Evolutionary conservation across 2,329 filamentous ascomycete species (phyloP), one percentile per base, ranked within the genome.

Genomic region (Malbranchea zuffiana): DNA sequence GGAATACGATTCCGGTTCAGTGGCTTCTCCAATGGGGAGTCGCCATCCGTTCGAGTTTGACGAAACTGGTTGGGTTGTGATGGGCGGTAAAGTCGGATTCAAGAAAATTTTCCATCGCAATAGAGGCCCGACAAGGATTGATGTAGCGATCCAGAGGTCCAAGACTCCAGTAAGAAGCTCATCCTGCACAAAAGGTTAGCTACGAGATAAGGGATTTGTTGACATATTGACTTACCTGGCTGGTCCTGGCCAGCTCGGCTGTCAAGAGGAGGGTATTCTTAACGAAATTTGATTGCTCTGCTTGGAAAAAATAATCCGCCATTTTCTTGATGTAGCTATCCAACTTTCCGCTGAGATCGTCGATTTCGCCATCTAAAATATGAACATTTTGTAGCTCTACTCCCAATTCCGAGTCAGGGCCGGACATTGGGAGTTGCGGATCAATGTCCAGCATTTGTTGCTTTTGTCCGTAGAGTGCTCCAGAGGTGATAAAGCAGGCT

Each of bases 111-210:
- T 63, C 62, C 68, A 69, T 32, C 57, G 56, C 16, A 69, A 45
- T 16, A 66, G 60, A 3, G 53, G 56, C 15, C 69, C 65, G n/a
- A 67, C 65, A 11, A 76, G 60, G 30, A 75, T 62, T 25, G 65
- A 62, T 5, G 72, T 75, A 10, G 66, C 64, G 19, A 69, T 62
- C 71, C 72, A 76, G 3, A 77, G 57, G 44, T 75, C 69, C 31
- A 75, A 53, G 2, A 65, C 64, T 28, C 69, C 66, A 12, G 63
- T 55, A 8, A 75, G 54, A 6, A 74, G 55, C 11, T 55, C 52
- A 46, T 71, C 66, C 51, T 65, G 44, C 10, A 32, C 16, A 6
- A 20, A 8, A 26, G n/a, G 17, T 37, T 41, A 37, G 29, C 15
- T 12, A 11, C 33, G 28, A 12, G 12, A 24, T 5, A 31, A 28